phyloP scores from a whole-genome alignment of 306 rosid genomes.

The Cucumis sativus region DNA sequence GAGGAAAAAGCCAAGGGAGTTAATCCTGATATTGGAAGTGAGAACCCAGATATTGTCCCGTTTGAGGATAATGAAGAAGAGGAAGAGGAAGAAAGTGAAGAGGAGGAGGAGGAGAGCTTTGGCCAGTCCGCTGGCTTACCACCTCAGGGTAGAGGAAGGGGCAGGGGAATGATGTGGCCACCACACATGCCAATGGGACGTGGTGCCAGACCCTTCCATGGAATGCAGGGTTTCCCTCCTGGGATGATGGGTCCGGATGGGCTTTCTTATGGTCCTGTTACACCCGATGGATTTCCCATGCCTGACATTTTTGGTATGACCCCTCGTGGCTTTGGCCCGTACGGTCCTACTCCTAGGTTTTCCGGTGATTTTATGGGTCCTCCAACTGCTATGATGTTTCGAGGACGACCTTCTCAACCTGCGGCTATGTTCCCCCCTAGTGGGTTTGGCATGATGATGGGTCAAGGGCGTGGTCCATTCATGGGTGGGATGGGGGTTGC shows the following conservation, averaged over 20 bases:
- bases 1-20: conserved; percentile 99
- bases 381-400: conserved; percentile 86
- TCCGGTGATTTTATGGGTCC: conserved; percentile 75
- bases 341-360: conserved; percentile 91
- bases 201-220: conserved; percentile 88
- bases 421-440: conserved; percentile 78
- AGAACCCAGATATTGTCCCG: conserved; percentile 95
- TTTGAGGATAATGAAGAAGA: conserved; percentile 99
- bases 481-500: conserved; percentile 89
- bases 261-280: conserved; percentile 72
- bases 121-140: conserved; percentile 48
- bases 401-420: conserved; percentile 81
- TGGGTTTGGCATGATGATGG: conserved; percentile 98
- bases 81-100: conserved; percentile 99
- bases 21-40: conserved; percentile 70
- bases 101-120: conserved; percentile 89
- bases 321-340: conserved; percentile 79
- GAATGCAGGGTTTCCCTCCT: conserved; percentile 84
- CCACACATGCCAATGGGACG: conserved; percentile 88
- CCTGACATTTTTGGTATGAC: conserved; percentile 81
- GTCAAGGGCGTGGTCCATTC: conserved; percentile 76
- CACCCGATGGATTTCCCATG: conserved; percentile 90
- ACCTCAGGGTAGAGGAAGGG: conserved; percentile 86
- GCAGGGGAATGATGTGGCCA: conserved; percentile 97
- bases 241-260: conserved; percentile 91